These are phyloP conservation scores for Pueraria montana DNA, from an alignment of 306 rosid species.

Conservation along the genomic window DNA sequence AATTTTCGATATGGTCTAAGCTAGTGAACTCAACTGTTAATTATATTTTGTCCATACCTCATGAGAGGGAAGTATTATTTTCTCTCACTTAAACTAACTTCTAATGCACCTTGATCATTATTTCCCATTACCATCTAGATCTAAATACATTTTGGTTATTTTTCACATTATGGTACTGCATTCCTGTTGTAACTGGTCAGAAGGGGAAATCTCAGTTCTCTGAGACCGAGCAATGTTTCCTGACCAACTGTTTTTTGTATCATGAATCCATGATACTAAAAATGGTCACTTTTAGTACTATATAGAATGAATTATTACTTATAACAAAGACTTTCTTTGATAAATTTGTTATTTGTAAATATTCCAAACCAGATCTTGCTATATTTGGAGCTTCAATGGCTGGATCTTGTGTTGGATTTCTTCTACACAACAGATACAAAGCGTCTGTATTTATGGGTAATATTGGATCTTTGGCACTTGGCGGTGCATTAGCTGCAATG, in stretches of 20 bases:
- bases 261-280: conserved; percentile 12
- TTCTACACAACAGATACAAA: conserved; percentile 87
- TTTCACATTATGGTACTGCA: conserved; percentile 18
- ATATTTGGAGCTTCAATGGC: conserved; percentile 99
- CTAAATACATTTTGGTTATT: conserved; percentile 22
- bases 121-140: conserved; percentile 39
- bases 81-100: no score
- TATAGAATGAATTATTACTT: conserved; percentile 25
- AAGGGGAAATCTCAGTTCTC: conserved; percentile 13
- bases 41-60: no score
- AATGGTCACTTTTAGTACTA: conserved; percentile 24
- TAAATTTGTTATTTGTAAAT: conserved; percentile 27
- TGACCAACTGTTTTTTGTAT: conserved; percentile 7
- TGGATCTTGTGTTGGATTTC: conserved; percentile 98
- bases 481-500: conserved; percentile 96
- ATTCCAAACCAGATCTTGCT: conserved; percentile 76
- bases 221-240: neutral
- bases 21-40: no score
- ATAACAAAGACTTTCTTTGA: conserved; percentile 35
- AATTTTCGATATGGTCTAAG: neutral
- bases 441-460: conserved; percentile 94
- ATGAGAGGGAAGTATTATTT: no score
- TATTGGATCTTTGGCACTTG: conserved; percentile 93
- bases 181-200: conserved; percentile 36
- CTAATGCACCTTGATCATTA: conserved; percentile 15